These are phyloP conservation scores for Hibiscus trionum DNA, from an alignment of 345 rosid genomes.

Conservation along the genomic window DNA sequence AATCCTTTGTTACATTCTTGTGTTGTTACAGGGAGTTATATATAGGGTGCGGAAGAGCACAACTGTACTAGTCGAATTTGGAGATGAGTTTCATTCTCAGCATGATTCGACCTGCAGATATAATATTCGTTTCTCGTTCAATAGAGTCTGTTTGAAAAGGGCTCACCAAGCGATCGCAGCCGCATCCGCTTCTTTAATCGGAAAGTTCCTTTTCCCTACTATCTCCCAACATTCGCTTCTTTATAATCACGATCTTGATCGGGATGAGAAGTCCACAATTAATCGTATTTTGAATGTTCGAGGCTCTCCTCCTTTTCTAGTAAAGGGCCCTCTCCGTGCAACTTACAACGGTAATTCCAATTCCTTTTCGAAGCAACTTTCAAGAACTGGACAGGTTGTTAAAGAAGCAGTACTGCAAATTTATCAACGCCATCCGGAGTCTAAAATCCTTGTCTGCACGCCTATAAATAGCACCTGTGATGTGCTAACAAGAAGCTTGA, in stretches of 20 bases:
- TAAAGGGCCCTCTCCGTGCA: conserved; percentile 24
- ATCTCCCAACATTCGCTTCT: neutral
- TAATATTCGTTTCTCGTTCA: neutral
- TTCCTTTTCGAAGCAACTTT: neutral
- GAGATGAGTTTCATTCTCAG: conserved; percentile 24
- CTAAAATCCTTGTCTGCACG: conserved; percentile 26
- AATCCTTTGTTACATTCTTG: neutral
- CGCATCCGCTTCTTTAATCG: conserved; percentile 15
- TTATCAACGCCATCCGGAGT: conserved; percentile 3
- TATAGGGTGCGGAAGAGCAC: conserved; percentile 21
- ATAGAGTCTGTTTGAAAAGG: neutral
- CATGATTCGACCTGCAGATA: conserved; percentile 21
- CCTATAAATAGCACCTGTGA: conserved; percentile 31
- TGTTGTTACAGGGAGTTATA: conserved; percentile 29
- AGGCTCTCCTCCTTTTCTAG: conserved; percentile 26
- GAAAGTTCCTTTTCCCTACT: conserved; percentile 26
- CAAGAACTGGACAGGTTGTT: conserved; percentile 23
- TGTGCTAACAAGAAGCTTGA: conserved; percentile 26
- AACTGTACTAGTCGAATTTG: conserved; percentile 27
- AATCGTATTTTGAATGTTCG: conserved; percentile 11
- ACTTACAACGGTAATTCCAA: neutral
- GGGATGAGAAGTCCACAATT: conserved; percentile 13
- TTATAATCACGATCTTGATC: conserved; percentile 4
- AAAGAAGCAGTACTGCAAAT: conserved; percentile 20
- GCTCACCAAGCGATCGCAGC: conserved; percentile 28